Evolutionary conservation across 768 basidiomycete species (phyloP).

Genomic region (Candolleomyces eurysporus): DNA sequence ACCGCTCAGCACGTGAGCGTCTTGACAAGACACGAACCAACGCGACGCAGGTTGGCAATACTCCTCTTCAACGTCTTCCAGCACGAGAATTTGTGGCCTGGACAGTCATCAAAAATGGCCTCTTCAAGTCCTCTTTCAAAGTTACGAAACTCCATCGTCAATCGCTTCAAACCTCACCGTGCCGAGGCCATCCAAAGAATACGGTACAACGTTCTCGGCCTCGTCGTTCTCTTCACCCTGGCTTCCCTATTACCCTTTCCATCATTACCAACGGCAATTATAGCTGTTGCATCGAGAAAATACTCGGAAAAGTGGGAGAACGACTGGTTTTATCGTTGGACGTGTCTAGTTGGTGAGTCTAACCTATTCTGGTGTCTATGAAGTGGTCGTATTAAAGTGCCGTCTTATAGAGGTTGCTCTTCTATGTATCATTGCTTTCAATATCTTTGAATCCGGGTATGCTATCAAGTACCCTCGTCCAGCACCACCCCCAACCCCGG

Average conservation of each 20-base stretch:
- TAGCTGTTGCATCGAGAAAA: not conserved
- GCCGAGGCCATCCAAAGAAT: slow-evolving; percentile 43
- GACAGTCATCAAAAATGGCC: no score
- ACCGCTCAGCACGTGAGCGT: no score
- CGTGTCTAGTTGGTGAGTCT: not conserved
- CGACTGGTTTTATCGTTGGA: not conserved
- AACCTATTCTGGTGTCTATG: not conserved
- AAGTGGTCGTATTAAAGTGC: not conserved
- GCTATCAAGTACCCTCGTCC: slow-evolving; percentile 44
- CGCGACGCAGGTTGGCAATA: no score
- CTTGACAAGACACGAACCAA: no score
- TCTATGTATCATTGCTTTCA: slow-evolving; percentile 33
- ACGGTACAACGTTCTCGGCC: slow-evolving; percentile 36
- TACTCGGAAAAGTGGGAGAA: not conserved
- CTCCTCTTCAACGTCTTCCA: no score
- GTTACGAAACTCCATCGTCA: not conserved
- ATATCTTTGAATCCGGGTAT: slow-evolving; percentile 38
- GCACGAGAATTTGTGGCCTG: no score
- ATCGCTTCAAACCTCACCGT: slow-evolving; percentile 39
- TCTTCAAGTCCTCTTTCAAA: no score
- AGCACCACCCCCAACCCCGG: slow-evolving; percentile 33
- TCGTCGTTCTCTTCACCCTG: slow-evolving; percentile 30
- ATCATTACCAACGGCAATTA: not conserved
- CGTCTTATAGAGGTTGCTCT: slow-evolving; percentile 29
- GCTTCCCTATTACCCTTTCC: slow-evolving; percentile 42